A percentile compares a stretch with the other conserved stretches of the same genome.
Conservation (phyloP, 2,329 filamentous ascomycete species). For the Monosporascus sp. region DNA sequence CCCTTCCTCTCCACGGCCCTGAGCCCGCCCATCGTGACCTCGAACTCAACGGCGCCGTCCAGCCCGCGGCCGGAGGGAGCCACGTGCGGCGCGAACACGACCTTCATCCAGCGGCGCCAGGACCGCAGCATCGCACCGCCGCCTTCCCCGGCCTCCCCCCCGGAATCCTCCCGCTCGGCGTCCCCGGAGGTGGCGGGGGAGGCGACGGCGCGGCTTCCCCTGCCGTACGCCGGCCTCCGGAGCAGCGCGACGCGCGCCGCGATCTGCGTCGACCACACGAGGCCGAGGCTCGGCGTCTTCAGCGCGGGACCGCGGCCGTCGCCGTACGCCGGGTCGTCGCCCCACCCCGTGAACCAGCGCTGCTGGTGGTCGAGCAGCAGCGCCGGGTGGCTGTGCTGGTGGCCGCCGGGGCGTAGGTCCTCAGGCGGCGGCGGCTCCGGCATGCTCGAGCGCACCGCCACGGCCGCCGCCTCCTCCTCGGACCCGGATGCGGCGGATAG, state of each 20-base stretch:
- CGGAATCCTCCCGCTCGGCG: constrained; percentile 28
- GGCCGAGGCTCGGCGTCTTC: constrained; percentile 82
- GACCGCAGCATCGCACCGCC: constrained; percentile 42
- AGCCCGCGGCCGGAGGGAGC: constrained; percentile 44
- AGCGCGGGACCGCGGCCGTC: constrained; percentile 36
- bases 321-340: constrained; percentile 54
- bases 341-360: constrained; percentile 94
- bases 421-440: constrained; percentile 25
- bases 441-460: constrained; percentile 28
- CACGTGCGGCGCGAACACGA: constrained; percentile 83
- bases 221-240: constrained; percentile 57
- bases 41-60: constrained; percentile 61
- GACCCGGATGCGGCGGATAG: constrained; percentile 13
- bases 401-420: constrained; percentile 29
- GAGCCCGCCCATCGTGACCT: constrained; percentile 66
- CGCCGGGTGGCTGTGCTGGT: constrained; percentile 32
- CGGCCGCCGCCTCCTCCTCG: neutral
- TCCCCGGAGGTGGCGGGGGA: constrained; percentile 18
- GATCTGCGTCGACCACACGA: constrained; percentile 90
- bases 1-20: constrained; percentile 27
- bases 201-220: constrained; percentile 18
- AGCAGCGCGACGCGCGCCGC: constrained; percentile 76
- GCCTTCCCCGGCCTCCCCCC: constrained; percentile 37
- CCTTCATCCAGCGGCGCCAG: constrained; percentile 76
- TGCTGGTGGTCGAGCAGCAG: constrained; percentile 84